Conservation (phyloP, 177 flowering plant genomes). For the Viscum album region DNA sequence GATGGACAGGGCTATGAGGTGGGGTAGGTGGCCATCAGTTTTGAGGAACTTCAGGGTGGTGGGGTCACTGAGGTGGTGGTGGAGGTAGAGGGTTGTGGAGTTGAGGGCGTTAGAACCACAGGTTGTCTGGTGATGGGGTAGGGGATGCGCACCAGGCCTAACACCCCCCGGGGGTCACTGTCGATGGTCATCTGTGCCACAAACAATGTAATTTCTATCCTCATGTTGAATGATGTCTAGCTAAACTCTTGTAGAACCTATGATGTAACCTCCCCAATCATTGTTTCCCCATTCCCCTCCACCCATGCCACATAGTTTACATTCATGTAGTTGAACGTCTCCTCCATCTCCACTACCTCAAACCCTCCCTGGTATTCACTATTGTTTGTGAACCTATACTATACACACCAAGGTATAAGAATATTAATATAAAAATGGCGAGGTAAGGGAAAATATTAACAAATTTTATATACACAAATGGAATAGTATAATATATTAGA, state of each 20-base stretch:
- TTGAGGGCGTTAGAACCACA: constrained; percentile 66
- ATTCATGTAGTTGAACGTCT: constrained; percentile 69
- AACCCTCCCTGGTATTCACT: constrained; percentile 77
- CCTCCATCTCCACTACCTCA: constrained; percentile 72
- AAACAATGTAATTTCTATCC: constrained; percentile 78
- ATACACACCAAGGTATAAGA: too few species aligned
- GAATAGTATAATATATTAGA: too few species aligned
- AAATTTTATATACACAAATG: too few species aligned
- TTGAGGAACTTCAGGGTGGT: constrained; percentile 50
- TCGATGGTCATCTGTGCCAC: constrained; percentile 54
- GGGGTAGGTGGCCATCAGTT: constrained; percentile 91
- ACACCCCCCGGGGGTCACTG: constrained; percentile 52
- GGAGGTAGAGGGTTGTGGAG: constrained; percentile 57
- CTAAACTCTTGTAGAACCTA: constrained; percentile 85
- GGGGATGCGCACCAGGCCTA: constrained; percentile 63
- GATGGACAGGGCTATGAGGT: constrained; percentile 65
- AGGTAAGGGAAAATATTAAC: too few species aligned
- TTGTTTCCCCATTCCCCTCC: constrained; percentile 67
- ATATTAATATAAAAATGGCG: too few species aligned
- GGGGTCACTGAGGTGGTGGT: constrained; percentile 58
- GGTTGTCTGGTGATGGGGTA: constrained; percentile 69
- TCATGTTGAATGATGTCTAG: constrained; percentile 90
- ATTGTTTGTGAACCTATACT: constrained; percentile 77
- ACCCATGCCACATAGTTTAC: constrained; percentile 89
- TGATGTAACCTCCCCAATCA: constrained; percentile 94